phyloP scores from a whole-genome alignment of 352 stramenopile species.

The Pythium apleroticum region DNA sequence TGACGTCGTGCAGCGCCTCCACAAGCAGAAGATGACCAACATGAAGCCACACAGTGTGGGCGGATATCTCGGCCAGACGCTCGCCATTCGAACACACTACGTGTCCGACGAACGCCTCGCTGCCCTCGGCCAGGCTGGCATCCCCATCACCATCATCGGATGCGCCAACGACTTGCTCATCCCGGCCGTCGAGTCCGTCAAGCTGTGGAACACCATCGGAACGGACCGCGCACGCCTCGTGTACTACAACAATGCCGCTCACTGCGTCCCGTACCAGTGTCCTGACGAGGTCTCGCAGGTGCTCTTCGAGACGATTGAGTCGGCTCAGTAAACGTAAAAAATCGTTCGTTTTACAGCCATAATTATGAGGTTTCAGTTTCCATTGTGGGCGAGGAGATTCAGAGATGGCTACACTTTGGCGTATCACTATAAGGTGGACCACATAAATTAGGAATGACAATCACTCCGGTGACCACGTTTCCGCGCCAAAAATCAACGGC shows the following conservation, averaged over 20 bases:
- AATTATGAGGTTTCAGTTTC: no score
- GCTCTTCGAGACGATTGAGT: constrained; percentile 20
- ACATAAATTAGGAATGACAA: constrained; percentile 15
- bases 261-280: constrained; percentile 37
- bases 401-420: not conserved
- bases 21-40: constrained; percentile 30
- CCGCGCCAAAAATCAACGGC: constrained; percentile 16
- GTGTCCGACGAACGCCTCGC: constrained; percentile 41
- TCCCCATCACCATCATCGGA: constrained; percentile 44
- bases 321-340: constrained; percentile 3
- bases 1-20: constrained; percentile 46
- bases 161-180: constrained; percentile 39
- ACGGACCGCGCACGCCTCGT: constrained; percentile 16
- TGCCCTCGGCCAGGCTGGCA: constrained; percentile 21
- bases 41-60: constrained; percentile 27
- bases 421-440: constrained; percentile 4
- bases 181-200: constrained; percentile 35
- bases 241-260: constrained; percentile 37
- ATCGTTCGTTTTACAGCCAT: no score
- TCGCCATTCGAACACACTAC: constrained; percentile 46
- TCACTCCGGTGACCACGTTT: constrained; percentile 18
- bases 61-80: constrained; percentile 41
- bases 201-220: constrained; percentile 25
- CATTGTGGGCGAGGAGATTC: no score
- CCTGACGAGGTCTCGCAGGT: constrained; percentile 32